A percentile compares a stretch with the other conserved stretches of the same genome.
phyloP scores from a whole-genome alignment of 305 asterid species.

The Fraxinus sp. region DNA sequence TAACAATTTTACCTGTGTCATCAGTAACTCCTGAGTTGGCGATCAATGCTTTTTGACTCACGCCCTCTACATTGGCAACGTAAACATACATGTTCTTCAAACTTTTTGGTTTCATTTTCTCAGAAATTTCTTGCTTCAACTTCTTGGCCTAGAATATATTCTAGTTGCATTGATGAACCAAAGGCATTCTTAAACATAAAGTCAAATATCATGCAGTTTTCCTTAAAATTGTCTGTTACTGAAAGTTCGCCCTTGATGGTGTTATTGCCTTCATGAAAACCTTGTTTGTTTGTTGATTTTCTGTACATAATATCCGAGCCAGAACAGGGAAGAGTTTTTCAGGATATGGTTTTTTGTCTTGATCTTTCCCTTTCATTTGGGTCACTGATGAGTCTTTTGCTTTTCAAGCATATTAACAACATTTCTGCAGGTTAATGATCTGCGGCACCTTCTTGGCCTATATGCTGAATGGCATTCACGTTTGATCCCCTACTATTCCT shows the following conservation, averaged over 20 bases:
- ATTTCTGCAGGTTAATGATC: constrained; percentile 62
- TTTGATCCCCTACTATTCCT: constrained; percentile 72
- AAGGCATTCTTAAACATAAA: not conserved
- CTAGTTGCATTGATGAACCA: not conserved
- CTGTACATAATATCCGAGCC: not conserved
- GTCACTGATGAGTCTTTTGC: not conserved
- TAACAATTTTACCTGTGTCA: not conserved
- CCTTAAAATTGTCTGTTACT: not conserved
- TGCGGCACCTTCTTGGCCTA: constrained; percentile 65
- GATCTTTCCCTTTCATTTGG: not conserved
- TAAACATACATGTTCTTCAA: not conserved
- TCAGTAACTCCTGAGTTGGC: not conserved
- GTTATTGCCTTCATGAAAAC: not conserved
- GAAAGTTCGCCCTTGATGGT: not conserved
- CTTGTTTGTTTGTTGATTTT: not conserved
- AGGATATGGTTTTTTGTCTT: not conserved
- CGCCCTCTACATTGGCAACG: not conserved
- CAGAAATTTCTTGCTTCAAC: not conserved
- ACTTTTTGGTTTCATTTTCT: not conserved
- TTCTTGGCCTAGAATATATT: not conserved
- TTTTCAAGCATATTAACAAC: constrained; percentile 6
- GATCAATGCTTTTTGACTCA: not conserved
- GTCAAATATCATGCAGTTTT: not conserved
- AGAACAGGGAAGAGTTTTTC: not conserved
- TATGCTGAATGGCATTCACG: constrained; percentile 86